Evolutionary conservation across 257 asterid species (phyloP).

Genomic region (Coffea canephora): DNA sequence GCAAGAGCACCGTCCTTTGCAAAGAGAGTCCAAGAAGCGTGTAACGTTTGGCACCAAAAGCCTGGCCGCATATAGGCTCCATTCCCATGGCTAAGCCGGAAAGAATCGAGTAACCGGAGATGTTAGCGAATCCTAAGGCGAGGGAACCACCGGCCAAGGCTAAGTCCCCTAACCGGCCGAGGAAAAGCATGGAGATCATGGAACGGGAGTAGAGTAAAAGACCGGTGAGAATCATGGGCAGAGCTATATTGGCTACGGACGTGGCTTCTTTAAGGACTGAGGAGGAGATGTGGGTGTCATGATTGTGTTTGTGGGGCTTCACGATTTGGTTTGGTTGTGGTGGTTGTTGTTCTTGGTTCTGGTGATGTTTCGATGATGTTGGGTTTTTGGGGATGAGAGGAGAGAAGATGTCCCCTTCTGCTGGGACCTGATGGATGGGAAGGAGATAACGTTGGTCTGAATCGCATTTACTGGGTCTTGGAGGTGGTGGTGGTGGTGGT

Average conservation of each 20-base stretch:
- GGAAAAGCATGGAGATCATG: constrained; percentile 82
- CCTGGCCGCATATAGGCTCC: constrained; percentile 90
- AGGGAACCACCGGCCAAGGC: constrained; percentile 76
- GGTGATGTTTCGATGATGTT: constrained; percentile 20
- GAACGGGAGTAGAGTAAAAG: constrained; percentile 75
- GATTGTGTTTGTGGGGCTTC: constrained; percentile 16
- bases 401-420: constrained; percentile 29
- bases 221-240: constrained; percentile 76
- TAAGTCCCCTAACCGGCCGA: constrained; percentile 65
- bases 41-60: constrained; percentile 63
- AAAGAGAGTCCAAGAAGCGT: constrained; percentile 59
- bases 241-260: constrained; percentile 49
- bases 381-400: constrained; percentile 46
- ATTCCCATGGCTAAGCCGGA: constrained; percentile 85
- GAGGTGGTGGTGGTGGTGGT: constrained; percentile 10
- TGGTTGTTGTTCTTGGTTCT: background rate
- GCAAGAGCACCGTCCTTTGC: constrained; percentile 61
- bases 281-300: constrained; percentile 28
- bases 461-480: constrained; percentile 14
- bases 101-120: constrained; percentile 71
- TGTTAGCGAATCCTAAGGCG: constrained; percentile 72
- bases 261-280: constrained; percentile 36
- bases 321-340: constrained; percentile 5
- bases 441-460: constrained; percentile 13
- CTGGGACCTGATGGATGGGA: constrained; percentile 18